These are phyloP conservation scores for Herpetospermum pedunculosum DNA, from an alignment of 306 rosid genomes.

Conservation along the genomic window DNA sequence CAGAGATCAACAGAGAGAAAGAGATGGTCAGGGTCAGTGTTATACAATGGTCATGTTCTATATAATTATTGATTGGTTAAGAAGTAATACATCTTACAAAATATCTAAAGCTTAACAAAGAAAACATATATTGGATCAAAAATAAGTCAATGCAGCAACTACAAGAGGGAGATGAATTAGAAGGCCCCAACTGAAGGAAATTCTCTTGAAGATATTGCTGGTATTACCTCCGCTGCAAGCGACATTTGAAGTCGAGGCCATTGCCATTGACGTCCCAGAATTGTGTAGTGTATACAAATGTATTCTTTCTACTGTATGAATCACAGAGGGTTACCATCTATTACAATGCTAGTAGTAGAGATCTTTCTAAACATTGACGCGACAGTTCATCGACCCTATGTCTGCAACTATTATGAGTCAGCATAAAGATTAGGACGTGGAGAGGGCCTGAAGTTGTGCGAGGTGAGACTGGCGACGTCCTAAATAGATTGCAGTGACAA, in stretches of 20 bases:
- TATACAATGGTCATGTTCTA: not conserved
- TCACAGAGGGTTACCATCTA: not conserved
- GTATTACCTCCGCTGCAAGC: not conserved
- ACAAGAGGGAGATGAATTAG: not conserved
- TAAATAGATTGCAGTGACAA: slow-evolving; percentile 56
- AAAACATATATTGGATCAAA: not conserved
- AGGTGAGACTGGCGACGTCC: slow-evolving; percentile 72
- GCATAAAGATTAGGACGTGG: slow-evolving; percentile 17
- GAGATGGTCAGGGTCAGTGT: not conserved
- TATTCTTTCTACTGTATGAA: not conserved
- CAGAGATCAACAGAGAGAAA: not conserved
- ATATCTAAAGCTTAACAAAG: not conserved
- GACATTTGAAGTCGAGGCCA: not conserved
- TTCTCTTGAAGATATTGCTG: not conserved
- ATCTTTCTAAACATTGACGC: not conserved
- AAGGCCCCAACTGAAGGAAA: not conserved
- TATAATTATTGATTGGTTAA: not conserved
- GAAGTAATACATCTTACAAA: not conserved
- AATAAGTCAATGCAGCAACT: not conserved
- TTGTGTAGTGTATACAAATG: not conserved
- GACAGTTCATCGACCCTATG: not conserved
- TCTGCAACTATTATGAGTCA: not conserved
- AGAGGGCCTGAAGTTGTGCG: slow-evolving; percentile 28
- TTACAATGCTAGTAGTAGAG: not conserved
- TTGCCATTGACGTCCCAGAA: not conserved